These are phyloP conservation scores for Mycena latifolia DNA, from an alignment of 768 basidiomycete species.

Conservation along the genomic window DNA sequence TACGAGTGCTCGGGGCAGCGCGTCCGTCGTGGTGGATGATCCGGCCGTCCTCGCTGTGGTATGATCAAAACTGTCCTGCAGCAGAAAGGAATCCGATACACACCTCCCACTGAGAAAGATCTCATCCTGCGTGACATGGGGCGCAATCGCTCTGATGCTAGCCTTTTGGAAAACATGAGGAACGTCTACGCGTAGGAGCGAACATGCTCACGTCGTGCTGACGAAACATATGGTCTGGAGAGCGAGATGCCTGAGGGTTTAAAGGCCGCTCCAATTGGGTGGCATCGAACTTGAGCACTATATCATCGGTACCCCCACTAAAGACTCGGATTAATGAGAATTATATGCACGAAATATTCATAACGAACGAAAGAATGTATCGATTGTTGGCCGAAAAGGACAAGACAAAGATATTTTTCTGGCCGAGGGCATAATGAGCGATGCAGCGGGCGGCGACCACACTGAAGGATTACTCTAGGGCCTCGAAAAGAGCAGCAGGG, in stretches of 20 bases:
- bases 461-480: conserved; percentile 52
- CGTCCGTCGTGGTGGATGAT: conserved; percentile 75
- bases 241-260: conserved; percentile 23
- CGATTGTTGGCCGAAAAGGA: conserved; percentile 77
- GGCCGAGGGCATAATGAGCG: conserved; percentile 22
- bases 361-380: conserved; percentile 73
- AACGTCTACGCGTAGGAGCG: background rate
- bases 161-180: conserved; percentile 54
- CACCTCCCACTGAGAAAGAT: conserved; percentile 80
- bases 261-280: conserved; percentile 47
- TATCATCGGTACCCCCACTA: conserved; percentile 69
- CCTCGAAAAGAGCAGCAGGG: conserved; percentile 61
- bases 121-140: conserved; percentile 77
- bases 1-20: conserved; percentile 38
- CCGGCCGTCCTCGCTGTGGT: conserved; percentile 75
- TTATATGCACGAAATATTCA: conserved; percentile 28
- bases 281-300: conserved; percentile 67
- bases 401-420: conserved; percentile 81
- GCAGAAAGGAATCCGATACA: conserved; percentile 23
- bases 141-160: conserved; percentile 72
- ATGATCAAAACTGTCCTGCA: conserved; percentile 18
- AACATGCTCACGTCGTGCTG: conserved; percentile 45
- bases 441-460: background rate
- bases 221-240: conserved; percentile 42
- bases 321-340: conserved; percentile 10